A percentile compares a stretch with the other conserved stretches of the same genome.
Evolutionary conservation across 192 early-diverging fungal genomes (phyloP).

Genomic region (Umbelopsis vinacea): DNA sequence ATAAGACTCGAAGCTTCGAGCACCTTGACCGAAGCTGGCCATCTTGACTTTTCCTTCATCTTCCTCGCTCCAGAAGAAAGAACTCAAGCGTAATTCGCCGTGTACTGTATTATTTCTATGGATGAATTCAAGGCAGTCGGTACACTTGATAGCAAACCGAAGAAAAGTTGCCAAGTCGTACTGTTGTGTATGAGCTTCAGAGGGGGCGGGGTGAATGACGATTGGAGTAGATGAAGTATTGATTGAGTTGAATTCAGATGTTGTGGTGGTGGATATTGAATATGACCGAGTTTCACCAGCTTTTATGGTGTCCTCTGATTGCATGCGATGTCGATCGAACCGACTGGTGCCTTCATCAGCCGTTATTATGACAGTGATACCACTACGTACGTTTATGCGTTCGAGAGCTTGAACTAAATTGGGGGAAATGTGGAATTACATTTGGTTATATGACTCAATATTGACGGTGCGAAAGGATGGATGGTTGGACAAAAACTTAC

Average conservation of each 20-base stretch:
- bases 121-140: constrained; percentile 38
- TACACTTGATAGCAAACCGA: constrained; percentile 36
- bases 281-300: not conserved
- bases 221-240: not conserved
- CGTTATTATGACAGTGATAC: constrained; percentile 30
- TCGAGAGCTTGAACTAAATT: constrained; percentile 32
- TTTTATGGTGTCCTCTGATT: constrained; percentile 19
- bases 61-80: constrained; percentile 34
- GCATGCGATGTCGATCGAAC: constrained; percentile 1
- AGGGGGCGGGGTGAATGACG: not conserved
- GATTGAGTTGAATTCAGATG: not conserved
- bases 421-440: not conserved
- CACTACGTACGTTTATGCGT: constrained; percentile 27
- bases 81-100: constrained; percentile 32
- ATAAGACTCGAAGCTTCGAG: constrained; percentile 26
- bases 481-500: constrained; percentile 14
- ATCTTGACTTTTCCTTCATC: constrained; percentile 28
- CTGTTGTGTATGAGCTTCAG: not conserved
- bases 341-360: constrained; percentile 34
- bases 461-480: not conserved
- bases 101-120: constrained; percentile 35
- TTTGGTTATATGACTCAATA: not conserved
- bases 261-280: not conserved
- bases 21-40: constrained; percentile 30
- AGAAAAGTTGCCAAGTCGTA: constrained; percentile 38